Conservation (phyloP, 371 early-diverging fungal species). For the Actinomortierella ambigua region DNA sequence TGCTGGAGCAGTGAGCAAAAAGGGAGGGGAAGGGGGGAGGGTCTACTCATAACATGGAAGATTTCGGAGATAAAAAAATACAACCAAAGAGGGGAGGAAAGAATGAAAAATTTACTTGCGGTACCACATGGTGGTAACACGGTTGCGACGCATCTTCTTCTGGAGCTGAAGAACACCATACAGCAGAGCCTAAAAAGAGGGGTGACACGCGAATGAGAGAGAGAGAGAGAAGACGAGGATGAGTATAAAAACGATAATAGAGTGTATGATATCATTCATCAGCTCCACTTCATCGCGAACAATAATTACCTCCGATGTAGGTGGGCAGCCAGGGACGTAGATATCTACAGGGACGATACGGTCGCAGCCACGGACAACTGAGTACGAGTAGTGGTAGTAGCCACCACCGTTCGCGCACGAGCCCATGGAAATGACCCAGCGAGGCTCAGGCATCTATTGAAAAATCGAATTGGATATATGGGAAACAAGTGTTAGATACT, state of each 20-base stretch:
- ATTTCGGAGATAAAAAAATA: no score
- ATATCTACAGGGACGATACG: slow-evolving; percentile 96
- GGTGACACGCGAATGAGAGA: no score
- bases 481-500: not conserved
- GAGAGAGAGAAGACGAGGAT: no score
- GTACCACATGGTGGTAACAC: slow-evolving; percentile 52
- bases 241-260: not conserved
- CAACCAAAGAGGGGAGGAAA: no score
- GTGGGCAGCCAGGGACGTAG: slow-evolving; percentile 98
- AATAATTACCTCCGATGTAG: slow-evolving; percentile 79
- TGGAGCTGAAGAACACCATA: slow-evolving; percentile 97
- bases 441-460: slow-evolving; percentile 92
- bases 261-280: not conserved
- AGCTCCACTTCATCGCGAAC: no score
- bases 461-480: slow-evolving; percentile 14
- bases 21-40: no score
- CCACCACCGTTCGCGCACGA: slow-evolving; percentile 99
- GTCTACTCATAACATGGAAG: no score
- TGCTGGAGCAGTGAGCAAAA: no score
- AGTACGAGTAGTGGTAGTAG: slow-evolving; percentile 98
- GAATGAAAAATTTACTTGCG: slow-evolving; percentile 35
- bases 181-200: slow-evolving; percentile 68
- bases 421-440: slow-evolving; percentile 99
- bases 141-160: slow-evolving; percentile 90
- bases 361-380: slow-evolving; percentile 96